Evolutionary conservation across 2,329 filamentous ascomycete species (phyloP).

Genomic region (Neopestalotiopsis rosae): DNA sequence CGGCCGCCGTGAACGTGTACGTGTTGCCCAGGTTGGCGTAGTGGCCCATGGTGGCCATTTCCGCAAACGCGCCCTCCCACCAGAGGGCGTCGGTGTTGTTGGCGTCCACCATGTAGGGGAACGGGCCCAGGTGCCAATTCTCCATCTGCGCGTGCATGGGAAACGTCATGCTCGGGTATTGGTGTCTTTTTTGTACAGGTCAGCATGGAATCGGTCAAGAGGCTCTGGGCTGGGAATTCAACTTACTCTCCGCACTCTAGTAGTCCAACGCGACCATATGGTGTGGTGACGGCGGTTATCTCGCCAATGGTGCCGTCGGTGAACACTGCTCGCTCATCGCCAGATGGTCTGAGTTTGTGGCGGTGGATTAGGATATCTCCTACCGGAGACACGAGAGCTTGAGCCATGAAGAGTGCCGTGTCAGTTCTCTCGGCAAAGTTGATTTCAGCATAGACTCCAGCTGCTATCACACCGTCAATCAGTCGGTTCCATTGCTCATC

Average conservation of each 20-base stretch:
- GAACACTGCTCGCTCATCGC: neutral
- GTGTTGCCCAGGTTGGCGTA: neutral
- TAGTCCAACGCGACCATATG: neutral
- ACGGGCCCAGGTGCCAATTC: neutral
- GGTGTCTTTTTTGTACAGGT: neutral
- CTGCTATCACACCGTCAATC: neutral
- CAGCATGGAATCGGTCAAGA: too few relatives aligned
- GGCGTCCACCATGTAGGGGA: neutral
- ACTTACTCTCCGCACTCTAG: neutral
- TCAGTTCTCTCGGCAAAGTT: neutral
- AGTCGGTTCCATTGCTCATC: neutral
- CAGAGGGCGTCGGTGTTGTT: neutral
- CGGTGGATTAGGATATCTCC: neutral
- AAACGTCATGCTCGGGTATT: neutral
- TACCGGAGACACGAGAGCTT: neutral
- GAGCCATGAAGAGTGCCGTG: neutral
- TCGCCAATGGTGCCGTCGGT: neutral
- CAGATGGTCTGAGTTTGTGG: neutral
- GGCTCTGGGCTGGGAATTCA: fast-evolving
- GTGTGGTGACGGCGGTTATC: neutral
- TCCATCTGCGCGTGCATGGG: neutral
- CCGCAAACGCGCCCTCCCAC: neutral
- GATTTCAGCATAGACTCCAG: neutral
- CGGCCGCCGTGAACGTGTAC: neutral
- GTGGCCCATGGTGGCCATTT: neutral